A percentile compares a stretch with the other conserved stretches of the same genome.
Evolutionary conservation across 2,329 filamentous ascomycete species (phyloP).

Genomic region (Harringtonia lauricola): DNA sequence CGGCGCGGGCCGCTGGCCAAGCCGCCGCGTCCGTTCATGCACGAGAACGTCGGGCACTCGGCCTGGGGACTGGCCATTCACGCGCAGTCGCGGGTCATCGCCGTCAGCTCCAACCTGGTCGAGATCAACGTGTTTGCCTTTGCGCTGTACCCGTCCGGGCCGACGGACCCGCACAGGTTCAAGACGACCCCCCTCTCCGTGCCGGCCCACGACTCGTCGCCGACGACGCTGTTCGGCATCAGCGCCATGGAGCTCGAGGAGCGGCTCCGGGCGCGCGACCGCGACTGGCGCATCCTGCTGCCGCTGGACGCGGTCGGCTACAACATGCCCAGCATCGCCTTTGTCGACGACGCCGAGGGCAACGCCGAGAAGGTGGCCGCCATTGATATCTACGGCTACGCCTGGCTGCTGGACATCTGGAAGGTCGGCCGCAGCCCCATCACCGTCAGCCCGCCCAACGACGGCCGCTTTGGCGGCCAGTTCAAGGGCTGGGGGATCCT

Average conservation of each 20-base stretch:
- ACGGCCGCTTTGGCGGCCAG: not conserved
- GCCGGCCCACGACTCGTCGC: constrained; percentile 11
- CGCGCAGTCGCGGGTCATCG: constrained; percentile 69
- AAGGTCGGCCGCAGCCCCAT: constrained; percentile 16
- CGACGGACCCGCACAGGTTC: constrained; percentile 12
- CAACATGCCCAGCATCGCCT: constrained; percentile 44
- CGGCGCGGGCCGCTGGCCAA: constrained; percentile 3
- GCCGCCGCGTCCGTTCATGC: constrained; percentile 47
- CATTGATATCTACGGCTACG: constrained; percentile 35
- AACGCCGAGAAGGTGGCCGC: constrained; percentile 38
- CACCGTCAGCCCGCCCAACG: not conserved
- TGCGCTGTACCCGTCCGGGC: constrained; percentile 15
- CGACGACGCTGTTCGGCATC: constrained; percentile 9
- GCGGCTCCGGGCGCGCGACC: constrained; percentile 28
- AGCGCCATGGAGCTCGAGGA: constrained; percentile 16
- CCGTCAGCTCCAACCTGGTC: constrained; percentile 65
- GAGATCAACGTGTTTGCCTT: constrained; percentile 44
- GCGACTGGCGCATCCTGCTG: constrained; percentile 40
- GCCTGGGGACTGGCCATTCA: constrained; percentile 90
- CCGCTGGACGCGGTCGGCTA: constrained; percentile 24
- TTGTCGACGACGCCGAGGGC: constrained; percentile 33
- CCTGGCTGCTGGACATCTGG: constrained; percentile 45
- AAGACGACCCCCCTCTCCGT: not conserved
- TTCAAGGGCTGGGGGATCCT: not conserved
- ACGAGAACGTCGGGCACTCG: constrained; percentile 62